Conservation (phyloP, 2,329 filamentous ascomycete genomes). For the Bimuria novae-zelandiae region DNA sequence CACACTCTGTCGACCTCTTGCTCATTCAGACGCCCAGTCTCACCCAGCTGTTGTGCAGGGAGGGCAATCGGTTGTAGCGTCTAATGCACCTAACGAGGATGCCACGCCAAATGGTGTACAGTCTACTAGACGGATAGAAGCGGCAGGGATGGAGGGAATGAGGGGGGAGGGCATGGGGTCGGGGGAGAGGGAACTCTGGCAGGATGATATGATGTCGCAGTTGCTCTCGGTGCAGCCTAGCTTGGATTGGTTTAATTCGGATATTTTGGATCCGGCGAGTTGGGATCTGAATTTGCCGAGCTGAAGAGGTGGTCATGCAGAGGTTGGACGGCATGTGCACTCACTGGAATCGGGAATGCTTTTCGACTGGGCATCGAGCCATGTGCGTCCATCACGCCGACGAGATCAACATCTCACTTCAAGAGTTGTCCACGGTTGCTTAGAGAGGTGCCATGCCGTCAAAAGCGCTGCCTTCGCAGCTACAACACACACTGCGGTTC, state of each 20-base stretch:
- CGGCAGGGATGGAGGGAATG: not conserved
- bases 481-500: no score
- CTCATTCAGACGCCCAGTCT: slow-evolving; percentile 12
- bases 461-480: no score
- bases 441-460: no score
- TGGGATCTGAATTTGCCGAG: slow-evolving; percentile 26
- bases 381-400: no score
- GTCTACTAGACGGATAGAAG: not conserved
- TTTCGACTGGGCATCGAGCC: no score
- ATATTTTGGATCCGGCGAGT: slow-evolving; percentile 31
- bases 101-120: not conserved
- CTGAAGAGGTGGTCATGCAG: slow-evolving; percentile 10
- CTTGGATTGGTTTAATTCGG: slow-evolving; percentile 41
- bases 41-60: not conserved
- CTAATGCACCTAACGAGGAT: not conserved
- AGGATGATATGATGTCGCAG: slow-evolving; percentile 43
- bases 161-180: not conserved
- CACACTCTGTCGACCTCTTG: slow-evolving; percentile 36
- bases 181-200: slow-evolving; percentile 22
- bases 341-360: no score
- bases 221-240: slow-evolving; percentile 41
- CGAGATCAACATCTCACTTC: no score
- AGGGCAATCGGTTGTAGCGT: not conserved
- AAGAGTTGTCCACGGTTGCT: no score
- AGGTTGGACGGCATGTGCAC: no score